Percentiles rank a stretch among this genome's conserved stretches.
These are phyloP conservation scores for Colletotrichum karsti DNA, from an alignment of 2,329 filamentous ascomycete genomes.

Conservation along the genomic window DNA sequence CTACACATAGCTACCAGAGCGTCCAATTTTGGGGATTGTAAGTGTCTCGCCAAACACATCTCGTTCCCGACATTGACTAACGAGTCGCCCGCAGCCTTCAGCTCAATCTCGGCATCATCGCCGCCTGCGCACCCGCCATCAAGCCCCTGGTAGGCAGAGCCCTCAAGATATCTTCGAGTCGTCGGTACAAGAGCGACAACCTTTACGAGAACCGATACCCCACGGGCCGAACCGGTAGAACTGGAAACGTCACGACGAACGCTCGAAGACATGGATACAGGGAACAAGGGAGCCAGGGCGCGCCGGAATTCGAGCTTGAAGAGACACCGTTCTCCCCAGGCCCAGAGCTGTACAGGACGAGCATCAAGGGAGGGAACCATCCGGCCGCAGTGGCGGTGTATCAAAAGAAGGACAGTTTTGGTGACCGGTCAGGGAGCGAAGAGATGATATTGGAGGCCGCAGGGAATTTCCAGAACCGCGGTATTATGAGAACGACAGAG, in stretches of 20 bases:
- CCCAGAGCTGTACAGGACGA: background rate
- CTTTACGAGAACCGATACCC: conserved; percentile 24
- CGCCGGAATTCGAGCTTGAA: conserved; percentile 16
- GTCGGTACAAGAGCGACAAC: conserved; percentile 1
- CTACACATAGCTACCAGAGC: conserved; percentile 29
- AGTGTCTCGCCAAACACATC: conserved; percentile 22
- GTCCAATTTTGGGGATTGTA: conserved; percentile 44
- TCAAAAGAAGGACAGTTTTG: conserved; percentile 1
- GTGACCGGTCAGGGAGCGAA: conserved; percentile 16
- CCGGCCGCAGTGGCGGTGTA: background rate
- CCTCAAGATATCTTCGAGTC: conserved; percentile 36
- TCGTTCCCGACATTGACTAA: background rate
- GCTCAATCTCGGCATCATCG: conserved; percentile 48
- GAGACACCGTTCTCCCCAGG: background rate
- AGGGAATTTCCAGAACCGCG: background rate
- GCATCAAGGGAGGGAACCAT: background rate
- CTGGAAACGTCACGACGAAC: background rate
- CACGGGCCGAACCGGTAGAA: conserved; percentile 2
- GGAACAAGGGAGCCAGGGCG: conserved; percentile 15
- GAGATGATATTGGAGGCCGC: conserved; percentile 2
- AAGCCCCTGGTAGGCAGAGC: conserved; percentile 43
- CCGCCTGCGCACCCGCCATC: conserved; percentile 47
- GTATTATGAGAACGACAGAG: conserved; percentile 26
- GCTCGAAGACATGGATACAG: conserved; percentile 13
- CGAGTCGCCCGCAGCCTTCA: conserved; percentile 41